These are phyloP conservation scores for Leccinum variabile DNA, from an alignment of 1,284 basidiomycete genomes.

Conservation along the genomic window DNA sequence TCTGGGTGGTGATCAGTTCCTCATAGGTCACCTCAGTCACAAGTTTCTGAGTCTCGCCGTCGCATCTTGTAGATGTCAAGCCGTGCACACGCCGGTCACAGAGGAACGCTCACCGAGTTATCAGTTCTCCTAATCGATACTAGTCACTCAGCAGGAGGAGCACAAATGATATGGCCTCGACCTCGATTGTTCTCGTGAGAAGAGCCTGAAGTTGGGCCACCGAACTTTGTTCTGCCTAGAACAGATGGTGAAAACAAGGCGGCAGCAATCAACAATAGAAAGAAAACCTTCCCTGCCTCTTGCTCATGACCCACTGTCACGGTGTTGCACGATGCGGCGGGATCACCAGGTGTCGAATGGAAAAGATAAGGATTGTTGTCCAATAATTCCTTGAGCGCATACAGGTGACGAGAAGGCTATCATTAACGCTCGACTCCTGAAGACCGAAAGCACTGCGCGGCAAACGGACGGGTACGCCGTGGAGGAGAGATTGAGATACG, in stretches of 20 bases:
- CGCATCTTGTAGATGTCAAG: slow-evolving; percentile 52
- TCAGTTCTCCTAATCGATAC: slow-evolving; percentile 75
- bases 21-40: slow-evolving; percentile 73
- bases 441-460: slow-evolving; percentile 42
- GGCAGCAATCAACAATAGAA: background rate
- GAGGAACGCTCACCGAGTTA: slow-evolving; percentile 61
- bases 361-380: slow-evolving; percentile 78
- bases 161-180: slow-evolving; percentile 77
- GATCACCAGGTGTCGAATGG: slow-evolving; percentile 70
- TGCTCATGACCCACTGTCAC: slow-evolving; percentile 61
- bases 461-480: background rate
- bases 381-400: slow-evolving; percentile 73
- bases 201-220: slow-evolving; percentile 73
- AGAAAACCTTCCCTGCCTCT: slow-evolving; percentile 79
- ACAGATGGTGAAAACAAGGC: slow-evolving; percentile 13
- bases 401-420: slow-evolving; percentile 64
- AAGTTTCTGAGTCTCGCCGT: slow-evolving; percentile 64
- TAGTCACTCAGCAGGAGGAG: slow-evolving; percentile 86
- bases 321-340: slow-evolving; percentile 51
- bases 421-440: slow-evolving; percentile 60
- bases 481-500: slow-evolving; percentile 16
- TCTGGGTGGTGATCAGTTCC: slow-evolving; percentile 79
- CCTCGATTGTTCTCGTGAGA: slow-evolving; percentile 83
- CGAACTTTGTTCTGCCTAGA: slow-evolving; percentile 78
- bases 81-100: slow-evolving; percentile 5